phyloP scores from a whole-genome alignment of 768 basidiomycete genomes.

The Lactarius indigo region DNA sequence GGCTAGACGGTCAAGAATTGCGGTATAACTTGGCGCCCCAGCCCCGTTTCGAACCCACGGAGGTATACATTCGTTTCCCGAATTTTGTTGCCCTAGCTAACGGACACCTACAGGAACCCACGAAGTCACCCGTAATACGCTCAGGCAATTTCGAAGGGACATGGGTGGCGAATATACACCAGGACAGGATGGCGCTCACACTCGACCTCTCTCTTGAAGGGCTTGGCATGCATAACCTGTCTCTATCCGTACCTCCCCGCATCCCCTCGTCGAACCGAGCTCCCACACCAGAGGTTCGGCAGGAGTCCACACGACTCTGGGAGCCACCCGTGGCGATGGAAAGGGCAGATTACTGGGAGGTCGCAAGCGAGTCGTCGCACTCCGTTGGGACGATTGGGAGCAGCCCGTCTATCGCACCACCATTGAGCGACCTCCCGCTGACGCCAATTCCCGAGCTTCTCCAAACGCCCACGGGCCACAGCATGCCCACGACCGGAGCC shows the following conservation, averaged over 20 bases:
- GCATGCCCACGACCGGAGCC: background rate
- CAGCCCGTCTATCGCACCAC: conserved; percentile 15
- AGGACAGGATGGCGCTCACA: conserved; percentile 6
- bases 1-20: background rate
- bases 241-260: conserved; percentile 4
- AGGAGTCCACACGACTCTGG: background rate
- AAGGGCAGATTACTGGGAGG: background rate
- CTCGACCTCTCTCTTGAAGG: conserved; percentile 18
- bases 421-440: conserved; percentile 22
- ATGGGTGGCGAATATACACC: conserved; percentile 5
- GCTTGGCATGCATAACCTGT: conserved; percentile 4
- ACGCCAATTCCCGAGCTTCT: conserved; percentile 21
- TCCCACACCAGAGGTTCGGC: background rate
- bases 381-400: conserved; percentile 14
- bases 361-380: conserved; percentile 3
- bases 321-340: background rate
- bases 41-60: background rate
- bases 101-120: background rate
- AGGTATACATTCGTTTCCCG: background rate
- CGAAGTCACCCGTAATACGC: background rate
- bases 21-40: background rate
- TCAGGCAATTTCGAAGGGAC: conserved; percentile 10
- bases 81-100: background rate
- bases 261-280: background rate
- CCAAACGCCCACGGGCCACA: conserved; percentile 12